Evolutionary conservation across 345 rosid species (phyloP).

Genomic region (Pseudoturritis turrita): DNA sequence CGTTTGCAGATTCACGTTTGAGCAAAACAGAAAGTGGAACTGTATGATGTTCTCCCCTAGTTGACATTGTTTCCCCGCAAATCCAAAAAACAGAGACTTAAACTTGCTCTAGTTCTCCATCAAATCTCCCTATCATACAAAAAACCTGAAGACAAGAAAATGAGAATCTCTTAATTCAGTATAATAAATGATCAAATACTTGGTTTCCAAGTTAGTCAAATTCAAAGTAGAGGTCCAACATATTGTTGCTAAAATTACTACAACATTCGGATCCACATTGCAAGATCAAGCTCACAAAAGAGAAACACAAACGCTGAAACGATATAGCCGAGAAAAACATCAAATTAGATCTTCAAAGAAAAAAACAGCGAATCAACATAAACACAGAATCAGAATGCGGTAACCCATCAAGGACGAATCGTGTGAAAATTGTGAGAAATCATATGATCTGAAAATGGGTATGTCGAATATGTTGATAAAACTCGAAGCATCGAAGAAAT

Average conservation of each 20-base stretch:
- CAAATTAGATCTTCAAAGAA: conserved; percentile 32
- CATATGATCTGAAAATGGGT: not conserved
- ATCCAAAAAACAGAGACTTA: not conserved
- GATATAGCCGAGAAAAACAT: not conserved
- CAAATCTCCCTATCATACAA: conserved; percentile 17
- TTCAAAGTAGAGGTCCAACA: not conserved
- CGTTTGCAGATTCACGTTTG: conserved; percentile 82
- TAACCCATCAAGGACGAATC: not conserved
- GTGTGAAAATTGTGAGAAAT: not conserved
- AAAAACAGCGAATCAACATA: not conserved
- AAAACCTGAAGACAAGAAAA: conserved; percentile 14
- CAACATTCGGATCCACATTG: conserved; percentile 18
- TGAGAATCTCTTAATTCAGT: not conserved
- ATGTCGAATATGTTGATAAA: not conserved
- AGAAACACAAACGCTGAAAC: not conserved
- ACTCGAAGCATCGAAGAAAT: not conserved
- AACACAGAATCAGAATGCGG: not conserved
- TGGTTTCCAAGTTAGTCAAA: conserved; percentile 19
- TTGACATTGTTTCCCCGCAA: conserved; percentile 39
- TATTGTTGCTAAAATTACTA: not conserved
- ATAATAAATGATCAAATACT: conserved; percentile 5
- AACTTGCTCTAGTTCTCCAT: conserved; percentile 28
- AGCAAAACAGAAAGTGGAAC: conserved; percentile 84
- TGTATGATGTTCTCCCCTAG: conserved; percentile 68
- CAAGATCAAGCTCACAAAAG: not conserved